A percentile compares a stretch with the other conserved stretches of the same genome.
Evolutionary conservation across 140 eudicot species (phyloP).

Genomic region (Stevia rebaudiana): DNA sequence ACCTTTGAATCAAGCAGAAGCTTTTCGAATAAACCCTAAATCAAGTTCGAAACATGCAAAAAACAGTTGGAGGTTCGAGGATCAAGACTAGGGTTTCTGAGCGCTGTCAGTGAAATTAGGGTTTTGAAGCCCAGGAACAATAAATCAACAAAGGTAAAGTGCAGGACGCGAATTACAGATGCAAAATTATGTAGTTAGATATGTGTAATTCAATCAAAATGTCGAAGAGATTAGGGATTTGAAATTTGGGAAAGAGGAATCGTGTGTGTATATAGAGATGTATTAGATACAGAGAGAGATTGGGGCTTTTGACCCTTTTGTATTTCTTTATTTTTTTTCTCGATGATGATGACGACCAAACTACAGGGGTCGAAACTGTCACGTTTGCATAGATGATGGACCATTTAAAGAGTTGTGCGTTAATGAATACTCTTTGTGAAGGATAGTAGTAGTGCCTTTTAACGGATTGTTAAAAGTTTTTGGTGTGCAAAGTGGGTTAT

Average conservation of each 20-base stretch:
- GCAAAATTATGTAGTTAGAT: constrained; percentile 1
- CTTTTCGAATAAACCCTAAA: constrained; percentile 16
- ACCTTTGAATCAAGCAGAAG: constrained; percentile 38
- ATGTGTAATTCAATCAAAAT: constrained; percentile 20
- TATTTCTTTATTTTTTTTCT: not conserved
- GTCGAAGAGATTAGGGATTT: constrained; percentile 35
- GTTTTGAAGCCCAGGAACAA: constrained; percentile 29
- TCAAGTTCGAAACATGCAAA: constrained; percentile 36
- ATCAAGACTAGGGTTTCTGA: constrained; percentile 35
- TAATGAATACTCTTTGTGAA: too few relatives aligned
- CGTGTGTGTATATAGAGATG: constrained; percentile 29
- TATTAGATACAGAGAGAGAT: constrained; percentile 27
- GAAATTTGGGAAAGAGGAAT: constrained; percentile 35
- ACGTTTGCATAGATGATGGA: not conserved
- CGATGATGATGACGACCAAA: constrained; percentile 24
- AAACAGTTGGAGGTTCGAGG: constrained; percentile 25
- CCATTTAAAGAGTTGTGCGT: not conserved
- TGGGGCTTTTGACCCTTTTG: constrained; percentile 10
- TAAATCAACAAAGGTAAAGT: constrained; percentile 19
- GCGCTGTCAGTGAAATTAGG: constrained; percentile 36
- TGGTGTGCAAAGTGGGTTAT: too few relatives aligned
- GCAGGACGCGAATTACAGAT: constrained; percentile 17
- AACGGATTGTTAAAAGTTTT: too few relatives aligned
- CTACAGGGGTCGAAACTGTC: not conserved
- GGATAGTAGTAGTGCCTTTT: too few relatives aligned